Evolutionary conservation across 2,329 filamentous ascomycete species (phyloP).

Genomic region (Rutstroemia sp.): DNA sequence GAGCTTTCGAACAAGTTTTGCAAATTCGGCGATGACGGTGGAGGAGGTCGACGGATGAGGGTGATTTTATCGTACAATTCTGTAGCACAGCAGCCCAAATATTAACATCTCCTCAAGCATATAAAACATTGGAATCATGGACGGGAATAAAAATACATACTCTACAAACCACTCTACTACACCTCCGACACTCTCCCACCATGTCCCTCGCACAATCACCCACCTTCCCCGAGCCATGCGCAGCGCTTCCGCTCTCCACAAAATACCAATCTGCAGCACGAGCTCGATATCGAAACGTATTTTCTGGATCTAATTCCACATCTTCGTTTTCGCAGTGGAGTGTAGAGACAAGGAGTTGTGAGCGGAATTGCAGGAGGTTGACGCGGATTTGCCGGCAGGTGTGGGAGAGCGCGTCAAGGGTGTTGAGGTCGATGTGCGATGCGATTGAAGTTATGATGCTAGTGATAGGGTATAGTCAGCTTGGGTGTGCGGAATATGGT

Average conservation of each 20-base stretch:
- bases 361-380: conserved; percentile 72
- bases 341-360: conserved; percentile 64
- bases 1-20: conserved; percentile 63
- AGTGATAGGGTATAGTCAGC: conserved; percentile 14
- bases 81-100: conserved; percentile 31
- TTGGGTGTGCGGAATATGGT: conserved; percentile 3
- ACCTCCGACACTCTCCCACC: conserved; percentile 76
- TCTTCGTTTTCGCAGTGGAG: conserved; percentile 73
- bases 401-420: conserved; percentile 72
- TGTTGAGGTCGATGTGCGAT: conserved; percentile 75
- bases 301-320: conserved; percentile 45
- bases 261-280: conserved; percentile 52
- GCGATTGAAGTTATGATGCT: conserved; percentile 75
- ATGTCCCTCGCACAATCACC: conserved; percentile 79
- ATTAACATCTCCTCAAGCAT: conserved; percentile 42
- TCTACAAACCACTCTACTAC: conserved; percentile 70
- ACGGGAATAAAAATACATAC: conserved; percentile 42
- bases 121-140: not conserved
- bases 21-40: conserved; percentile 79
- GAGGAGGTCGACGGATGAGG: conserved; percentile 57
- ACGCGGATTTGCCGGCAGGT: conserved; percentile 75
- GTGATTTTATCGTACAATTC: conserved; percentile 88
- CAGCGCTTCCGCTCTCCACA: conserved; percentile 44
- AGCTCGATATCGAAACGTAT: conserved; percentile 50
- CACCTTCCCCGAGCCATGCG: conserved; percentile 54